Base-by-base conservation (phyloP, 2,329 filamentous ascomycete genomes). In the Hawksworthiomyces lignivorus region DNA sequence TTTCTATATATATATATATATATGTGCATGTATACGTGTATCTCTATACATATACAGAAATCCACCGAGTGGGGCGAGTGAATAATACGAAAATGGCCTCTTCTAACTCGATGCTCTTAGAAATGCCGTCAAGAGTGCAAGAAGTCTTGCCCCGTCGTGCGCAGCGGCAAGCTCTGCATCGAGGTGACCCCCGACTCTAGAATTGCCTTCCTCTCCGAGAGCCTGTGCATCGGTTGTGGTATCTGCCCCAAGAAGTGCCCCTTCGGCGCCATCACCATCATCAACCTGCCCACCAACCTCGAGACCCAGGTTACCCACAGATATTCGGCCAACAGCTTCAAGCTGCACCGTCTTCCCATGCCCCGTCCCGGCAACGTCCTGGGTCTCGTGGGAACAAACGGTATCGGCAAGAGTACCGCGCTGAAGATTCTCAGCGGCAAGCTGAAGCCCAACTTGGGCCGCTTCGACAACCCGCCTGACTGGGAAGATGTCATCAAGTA, bases 71-170 rank as follows among this genome's bases (percentile, higher is more conserved):
- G n/a, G n/a, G n/a, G n/a, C n/a, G n/a, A n/a, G n/a, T n/a, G n/a
- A n/a, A n/a, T n/a, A n/a, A n/a, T n/a, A n/a, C n/a, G n/a, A n/a
- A n/a, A n/a, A n/a, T n/a, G n/a, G n/a, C n/a, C n/a, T n/a, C n/a
- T n/a, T n/a, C n/a, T 26, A 12, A 26, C 24, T 28, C 15, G 7
- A n/a, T n/a, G n/a, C 5, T 8, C 4, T 12, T 34, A 50, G 84
- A 97, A 97, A 87, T 97, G 92, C 67, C 82, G 90, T 54, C 90
- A 96, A 72, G 92, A 98, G 68, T 98, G 92, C 77, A 97, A 97
- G 67, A 97, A 97, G 66, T 90, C 89, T 22, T 98, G 92, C 64
- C 88, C 94, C 22, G 92, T 98, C 50, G 92, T 98, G 54, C 86
- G 90, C 58, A 94, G 89, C 47, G 92, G 92, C 67, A 97, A 96